Base-by-base conservation (phyloP, 2,329 filamentous ascomycete genomes). In the Sporothrix phasma region DNA sequence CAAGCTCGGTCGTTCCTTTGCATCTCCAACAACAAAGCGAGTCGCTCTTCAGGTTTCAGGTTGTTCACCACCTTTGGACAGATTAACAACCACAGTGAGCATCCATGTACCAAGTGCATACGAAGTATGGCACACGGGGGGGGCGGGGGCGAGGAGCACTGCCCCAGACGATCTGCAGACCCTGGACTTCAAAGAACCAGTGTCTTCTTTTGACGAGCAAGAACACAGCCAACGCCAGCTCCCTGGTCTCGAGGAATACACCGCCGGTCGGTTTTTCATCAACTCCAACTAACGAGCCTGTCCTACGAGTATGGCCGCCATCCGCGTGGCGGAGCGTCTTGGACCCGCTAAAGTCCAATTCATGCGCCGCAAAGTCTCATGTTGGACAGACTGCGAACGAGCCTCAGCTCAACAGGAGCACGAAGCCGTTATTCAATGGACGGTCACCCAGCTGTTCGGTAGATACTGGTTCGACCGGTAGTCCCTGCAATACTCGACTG, bases 131-230 rank as follows among this genome's bases (percentile, higher is more conserved):
- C n/a, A n/a, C n/a, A n/a, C n/a, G n/a, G n/a, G n/a, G n/a, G n/a
- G n/a, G n/a, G n/a, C 26, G 34, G 34, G 10, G 34, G 34, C 31
- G 31, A 15, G 24, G n/a, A 60, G 56, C 56, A 60, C 56, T 60
- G 56, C 56, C 56, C 56, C 54, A 31, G 26, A 34, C 56, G 41
- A 60, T 60, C 56, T 56, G 26, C 41, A 22, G 56, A 60, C 41
- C 39, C 24, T 46, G 41, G 41, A 49, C 37, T 3, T n/a, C 22
- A 11, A 7, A 34, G 8, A 31, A n/a, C 24, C 10, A 58, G 22
- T 56, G 31, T 13, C 31, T 8, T 41, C 15, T 4, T 41, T 39
- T 13, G 7, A 13, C 19, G 11, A 34, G 26, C 10, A 31, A 19
- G 29, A 5, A 29, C 0, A n/a, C 49, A 29, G 8, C 11, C 5